Evolutionary conservation across 176 grass and related monocot genomes (phyloP), one percentile per base, ranked within the genome.

Genomic region (Tillandsia leiboldiana): DNA sequence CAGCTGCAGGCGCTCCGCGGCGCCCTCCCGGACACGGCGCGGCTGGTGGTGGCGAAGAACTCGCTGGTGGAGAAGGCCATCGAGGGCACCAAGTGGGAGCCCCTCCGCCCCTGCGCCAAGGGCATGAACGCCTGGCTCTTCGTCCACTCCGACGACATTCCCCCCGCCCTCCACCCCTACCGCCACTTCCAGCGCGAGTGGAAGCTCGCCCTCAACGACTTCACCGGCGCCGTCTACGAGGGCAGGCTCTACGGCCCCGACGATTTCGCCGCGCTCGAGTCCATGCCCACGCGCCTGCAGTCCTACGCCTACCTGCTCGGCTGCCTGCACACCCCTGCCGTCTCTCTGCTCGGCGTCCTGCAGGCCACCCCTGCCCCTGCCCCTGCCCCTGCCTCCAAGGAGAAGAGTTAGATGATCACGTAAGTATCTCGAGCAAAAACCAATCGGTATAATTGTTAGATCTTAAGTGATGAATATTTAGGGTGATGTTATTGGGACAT

Each of bases 51-150:
- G 20, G 86, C 86, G 26, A 97, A 97, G 73, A 97, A 97, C 84
- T 84, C 83, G 12, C 84, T 97, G 1, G 84, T 97, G 12, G 93
- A 83, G 24, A 97, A 97, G 83, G 93, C 93, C 76, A 90, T 97
- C 67, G 89, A 87, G 51, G 93, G 89, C 28, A 97, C 89, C 15
- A 67, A 85, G 11, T 97, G 86, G 73, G 93, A 92, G 72, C 76
- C 86, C 54, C 86, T 97, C 49, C 83, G 76, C 64, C 86, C 92
- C 51, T 92, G 86, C 83, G 85, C 87, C 85, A 96, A 81, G 78
- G 93, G 93, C 26, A 92, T 92, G 93, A 96, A 96, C 50, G 93
- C 93, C 59, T 96, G 87, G 81, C 93, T 96, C 68, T 96, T 96
- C 52, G 89, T 96, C 53, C 89, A 90, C 73, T 92, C 89, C 27